A percentile compares a stretch with the other conserved stretches of the same genome.
Evolutionary conservation across 2,329 filamentous ascomycete genomes (phyloP).

Genomic region (Rutstroemia sydowiana): DNA sequence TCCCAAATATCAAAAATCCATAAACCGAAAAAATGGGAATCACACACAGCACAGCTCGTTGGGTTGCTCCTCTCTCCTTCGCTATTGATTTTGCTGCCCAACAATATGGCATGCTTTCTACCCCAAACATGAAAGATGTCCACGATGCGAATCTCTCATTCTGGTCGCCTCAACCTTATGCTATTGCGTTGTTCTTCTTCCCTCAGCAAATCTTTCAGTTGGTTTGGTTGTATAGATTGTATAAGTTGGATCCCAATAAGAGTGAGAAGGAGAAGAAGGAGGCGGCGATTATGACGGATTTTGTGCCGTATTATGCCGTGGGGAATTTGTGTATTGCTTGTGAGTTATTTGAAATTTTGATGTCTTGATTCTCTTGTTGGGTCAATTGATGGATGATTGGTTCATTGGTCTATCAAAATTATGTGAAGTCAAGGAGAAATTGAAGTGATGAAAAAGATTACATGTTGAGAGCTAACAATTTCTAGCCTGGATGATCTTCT

Average conservation of each 20-base stretch:
- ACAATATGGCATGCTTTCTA: constrained; percentile 50
- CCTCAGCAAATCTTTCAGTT: constrained; percentile 53
- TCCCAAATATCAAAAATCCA: too few relatives aligned
- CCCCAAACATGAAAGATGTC: constrained; percentile 52
- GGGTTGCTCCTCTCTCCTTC: constrained; percentile 47
- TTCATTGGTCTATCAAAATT: too few relatives aligned
- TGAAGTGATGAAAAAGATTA: too few relatives aligned
- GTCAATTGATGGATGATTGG: background rate
- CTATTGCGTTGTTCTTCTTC: constrained; percentile 54
- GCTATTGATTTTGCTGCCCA: constrained; percentile 49
- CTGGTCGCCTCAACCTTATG: constrained; percentile 50
- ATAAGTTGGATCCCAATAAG: constrained; percentile 38
- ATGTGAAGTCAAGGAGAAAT: too few relatives aligned
- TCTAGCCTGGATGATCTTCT: constrained; percentile 53
- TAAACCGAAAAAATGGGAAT: constrained; percentile 39
- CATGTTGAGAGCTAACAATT: background rate
- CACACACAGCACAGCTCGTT: constrained; percentile 45
- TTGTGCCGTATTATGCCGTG: constrained; percentile 46
- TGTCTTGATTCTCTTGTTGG: background rate
- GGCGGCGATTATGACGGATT: constrained; percentile 43
- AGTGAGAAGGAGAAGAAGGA: constrained; percentile 34
- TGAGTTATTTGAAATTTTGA: constrained; percentile 26
- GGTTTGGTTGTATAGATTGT: constrained; percentile 49
- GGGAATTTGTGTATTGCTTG: constrained; percentile 54
- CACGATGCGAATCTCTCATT: constrained; percentile 52